Conservation (phyloP, 1,139 yeast species). For the Saccharomyces hybrid region DNA sequence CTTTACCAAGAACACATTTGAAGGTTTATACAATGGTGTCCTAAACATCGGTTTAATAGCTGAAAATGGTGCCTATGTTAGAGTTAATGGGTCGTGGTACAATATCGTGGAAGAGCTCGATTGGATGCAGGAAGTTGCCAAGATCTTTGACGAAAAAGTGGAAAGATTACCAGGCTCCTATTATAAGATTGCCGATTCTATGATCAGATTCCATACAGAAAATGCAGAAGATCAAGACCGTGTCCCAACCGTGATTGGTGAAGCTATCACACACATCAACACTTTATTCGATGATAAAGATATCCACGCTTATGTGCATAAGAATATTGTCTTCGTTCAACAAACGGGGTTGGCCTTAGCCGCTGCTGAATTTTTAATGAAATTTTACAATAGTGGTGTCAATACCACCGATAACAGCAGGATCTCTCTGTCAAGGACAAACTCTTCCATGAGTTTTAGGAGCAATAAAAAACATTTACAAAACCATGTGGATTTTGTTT, state of each 20-base stretch:
- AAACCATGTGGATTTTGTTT: conserved; percentile 23
- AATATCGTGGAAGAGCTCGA: conserved; percentile 47
- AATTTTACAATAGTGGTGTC: conserved; percentile 18
- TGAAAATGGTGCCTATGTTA: conserved; percentile 71
- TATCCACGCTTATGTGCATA: conserved; percentile 66
- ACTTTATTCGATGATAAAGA: conserved; percentile 57
- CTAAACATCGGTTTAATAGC: conserved; percentile 72
- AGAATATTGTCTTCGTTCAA: conserved; percentile 60
- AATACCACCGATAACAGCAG: conserved; percentile 2
- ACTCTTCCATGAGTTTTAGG: neutral
- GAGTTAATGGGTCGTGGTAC: conserved; percentile 48
- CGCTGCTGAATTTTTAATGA: conserved; percentile 40
- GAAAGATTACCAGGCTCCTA: too few species aligned
- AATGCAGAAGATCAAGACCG: conserved; percentile 26
- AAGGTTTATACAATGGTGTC: conserved; percentile 54
- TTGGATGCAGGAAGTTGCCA: conserved; percentile 22
- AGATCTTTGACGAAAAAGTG: too few species aligned
- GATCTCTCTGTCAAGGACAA: conserved; percentile 6
- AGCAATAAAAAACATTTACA: conserved; percentile 10
- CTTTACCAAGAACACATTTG: conserved; percentile 52
- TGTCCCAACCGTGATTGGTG: conserved; percentile 62
- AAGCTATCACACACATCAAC: conserved; percentile 71
- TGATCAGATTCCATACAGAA: too few species aligned
- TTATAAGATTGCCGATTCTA: too few species aligned
- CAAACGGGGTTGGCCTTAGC: conserved; percentile 42